A percentile compares a stretch with the other conserved stretches of the same genome.
Conservation (phyloP, 768 basidiomycete species). For the Termitomyces sp. region DNA sequence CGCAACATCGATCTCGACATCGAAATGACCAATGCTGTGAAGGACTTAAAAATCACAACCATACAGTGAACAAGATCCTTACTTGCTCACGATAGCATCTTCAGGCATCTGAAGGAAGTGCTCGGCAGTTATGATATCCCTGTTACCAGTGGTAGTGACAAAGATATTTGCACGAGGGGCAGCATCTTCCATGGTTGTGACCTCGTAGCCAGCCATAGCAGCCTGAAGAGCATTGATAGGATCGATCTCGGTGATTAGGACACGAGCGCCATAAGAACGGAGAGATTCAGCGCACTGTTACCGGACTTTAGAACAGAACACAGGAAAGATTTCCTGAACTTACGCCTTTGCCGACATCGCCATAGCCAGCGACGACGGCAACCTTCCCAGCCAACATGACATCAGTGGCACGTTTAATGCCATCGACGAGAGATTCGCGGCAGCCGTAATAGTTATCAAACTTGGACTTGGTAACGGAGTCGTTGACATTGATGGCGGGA, state of each 20-base stretch:
- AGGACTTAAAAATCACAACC: slow-evolving; percentile 3
- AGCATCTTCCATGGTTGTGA: slow-evolving; percentile 97
- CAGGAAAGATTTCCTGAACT: slow-evolving; percentile 30
- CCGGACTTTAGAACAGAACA: background rate
- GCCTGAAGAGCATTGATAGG: slow-evolving; percentile 99
- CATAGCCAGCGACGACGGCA: slow-evolving; percentile 97
- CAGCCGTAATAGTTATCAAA: slow-evolving; percentile 99
- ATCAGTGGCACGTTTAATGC: slow-evolving; percentile 99
- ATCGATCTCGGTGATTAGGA: slow-evolving; percentile 96
- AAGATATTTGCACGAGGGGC: slow-evolving; percentile 88
- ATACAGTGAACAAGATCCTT: slow-evolving; percentile 26
- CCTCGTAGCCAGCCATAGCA: slow-evolving; percentile 99
- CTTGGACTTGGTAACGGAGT: slow-evolving; percentile 99
- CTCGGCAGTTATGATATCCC: slow-evolving; percentile 91
- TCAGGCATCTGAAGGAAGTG: slow-evolving; percentile 96
- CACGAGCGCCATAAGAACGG: slow-evolving; percentile 95
- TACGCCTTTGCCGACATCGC: slow-evolving; percentile 99
- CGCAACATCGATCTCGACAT: slow-evolving; percentile 92
- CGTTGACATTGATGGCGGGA: slow-evolving; percentile 99
- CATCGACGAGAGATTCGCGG: slow-evolving; percentile 98
- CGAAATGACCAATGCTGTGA: slow-evolving; percentile 79
- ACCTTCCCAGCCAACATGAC: slow-evolving; percentile 99
- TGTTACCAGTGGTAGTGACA: slow-evolving; percentile 97
- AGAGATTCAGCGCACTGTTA: slow-evolving; percentile 95
- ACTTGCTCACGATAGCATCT: slow-evolving; percentile 99